Evolutionary conservation across 495 filamentous ascomycete genomes (phyloP).

Genomic region (Aspergillus haitiensis): DNA sequence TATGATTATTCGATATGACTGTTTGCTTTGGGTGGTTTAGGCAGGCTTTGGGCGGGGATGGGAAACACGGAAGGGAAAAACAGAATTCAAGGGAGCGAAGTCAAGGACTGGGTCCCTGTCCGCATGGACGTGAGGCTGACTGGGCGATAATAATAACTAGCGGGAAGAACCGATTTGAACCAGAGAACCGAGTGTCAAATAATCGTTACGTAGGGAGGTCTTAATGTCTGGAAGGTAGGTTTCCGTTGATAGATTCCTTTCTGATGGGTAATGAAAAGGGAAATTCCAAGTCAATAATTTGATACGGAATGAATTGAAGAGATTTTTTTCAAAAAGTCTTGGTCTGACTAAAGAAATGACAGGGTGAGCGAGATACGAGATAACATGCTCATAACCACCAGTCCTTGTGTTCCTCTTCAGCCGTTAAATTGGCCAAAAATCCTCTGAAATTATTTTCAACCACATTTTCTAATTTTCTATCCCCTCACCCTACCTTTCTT

Average conservation of each 20-base stretch:
- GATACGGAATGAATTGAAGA: too few relatives aligned
- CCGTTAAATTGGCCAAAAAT: too few relatives aligned
- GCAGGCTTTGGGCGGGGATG: conserved; percentile 10
- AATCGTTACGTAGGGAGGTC: too few relatives aligned
- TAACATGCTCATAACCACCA: neutral
- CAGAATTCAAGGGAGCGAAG: conserved; percentile 12
- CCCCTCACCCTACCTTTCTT: too few relatives aligned
- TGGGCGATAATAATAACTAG: neutral
- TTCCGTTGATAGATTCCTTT: neutral
- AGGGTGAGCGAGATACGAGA: neutral
- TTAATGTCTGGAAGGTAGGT: too few relatives aligned
- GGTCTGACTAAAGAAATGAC: neutral
- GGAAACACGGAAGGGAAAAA: conserved; percentile 10
- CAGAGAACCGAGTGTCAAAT: too few relatives aligned
- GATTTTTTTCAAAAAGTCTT: too few relatives aligned
- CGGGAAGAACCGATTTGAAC: neutral
- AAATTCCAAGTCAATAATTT: neutral
- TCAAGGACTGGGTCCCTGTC: neutral
- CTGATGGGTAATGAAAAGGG: neutral
- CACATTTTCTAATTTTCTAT: too few relatives aligned
- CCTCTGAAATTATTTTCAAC: too few relatives aligned
- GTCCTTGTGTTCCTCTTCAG: neutral
- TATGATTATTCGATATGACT: neutral
- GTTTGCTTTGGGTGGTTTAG: neutral
- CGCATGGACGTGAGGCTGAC: conserved; percentile 15